Conservation (phyloP, 352 stramenopile species). For the Phytophthora pistaciae region DNA sequence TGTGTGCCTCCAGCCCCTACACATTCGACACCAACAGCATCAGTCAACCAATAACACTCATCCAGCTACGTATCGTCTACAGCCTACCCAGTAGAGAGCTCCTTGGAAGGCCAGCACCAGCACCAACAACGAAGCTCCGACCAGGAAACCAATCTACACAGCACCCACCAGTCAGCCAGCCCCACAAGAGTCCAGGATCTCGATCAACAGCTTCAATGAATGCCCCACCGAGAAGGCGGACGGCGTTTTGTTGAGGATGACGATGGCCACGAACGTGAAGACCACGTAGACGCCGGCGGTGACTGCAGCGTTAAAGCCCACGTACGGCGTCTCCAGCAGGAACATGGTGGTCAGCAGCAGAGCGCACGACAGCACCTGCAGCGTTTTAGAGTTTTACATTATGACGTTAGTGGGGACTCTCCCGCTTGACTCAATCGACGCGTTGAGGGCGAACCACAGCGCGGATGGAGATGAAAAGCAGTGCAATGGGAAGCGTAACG, state of each 20-base stretch:
- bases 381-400: background rate
- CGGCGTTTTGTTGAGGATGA: conserved; percentile 83
- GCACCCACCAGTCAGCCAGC: background rate
- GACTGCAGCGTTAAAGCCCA: conserved; percentile 75
- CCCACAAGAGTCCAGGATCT: background rate
- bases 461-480: conserved; percentile 7
- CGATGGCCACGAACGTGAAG: conserved; percentile 80
- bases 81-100: conserved; percentile 71
- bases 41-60: background rate
- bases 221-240: conserved; percentile 74
- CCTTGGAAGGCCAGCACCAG: conserved; percentile 75
- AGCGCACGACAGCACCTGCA: conserved; percentile 63
- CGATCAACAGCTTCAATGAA: conserved; percentile 1
- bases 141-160: conserved; percentile 75
- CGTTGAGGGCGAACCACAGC: conserved; percentile 7
- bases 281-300: conserved; percentile 67
- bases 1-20: conserved; percentile 52
- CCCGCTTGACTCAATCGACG: background rate
- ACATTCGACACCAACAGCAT: conserved; percentile 1
- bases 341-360: conserved; percentile 80
- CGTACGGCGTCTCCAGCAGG: conserved; percentile 70
- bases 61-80: background rate
- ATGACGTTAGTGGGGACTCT: conserved; percentile 18
- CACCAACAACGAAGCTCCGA: conserved; percentile 73
- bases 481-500: conserved; percentile 1